Base-by-base conservation (phyloP, 441 rosid genomes). In the Cnidoscolus chayamansa region DNA sequence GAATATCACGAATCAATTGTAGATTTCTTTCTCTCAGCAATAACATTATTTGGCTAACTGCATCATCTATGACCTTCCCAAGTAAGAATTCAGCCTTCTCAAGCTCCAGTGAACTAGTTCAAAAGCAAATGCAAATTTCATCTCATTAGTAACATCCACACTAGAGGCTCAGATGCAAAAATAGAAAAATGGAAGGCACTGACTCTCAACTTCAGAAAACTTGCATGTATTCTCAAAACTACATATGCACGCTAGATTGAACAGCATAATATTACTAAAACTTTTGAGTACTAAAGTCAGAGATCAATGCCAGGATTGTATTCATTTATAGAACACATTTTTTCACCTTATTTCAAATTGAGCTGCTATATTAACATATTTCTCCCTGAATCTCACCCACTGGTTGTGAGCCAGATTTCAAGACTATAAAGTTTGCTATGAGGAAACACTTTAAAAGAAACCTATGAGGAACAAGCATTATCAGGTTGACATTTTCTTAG, bases 1-100 rank as follows among this genome's bases (percentile, higher is more conserved):
- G 96, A 75, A 91, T 93, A 82, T 93, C 98, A 32, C 92, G 93
- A 75, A 93, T 89, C 81, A 93, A 81, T 74, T 93, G 94, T 64
- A 93, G 81, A 68, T 84, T 89, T 83, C 93, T 86, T 74, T 90
- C 96, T 70, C 87, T 87, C 75, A 90, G 79, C 76, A 88, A 72
- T 69, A 84, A 68, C 96, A 91, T 89, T 20, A 87, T 92, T 86
- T 93, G 98, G 87, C 98, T 93, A 77, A 91, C 96, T 37, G 91
- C 95, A 12, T 93, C 97, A 81, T 91, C 87, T 69, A 91, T 87
- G 73, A 91, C 93, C 73, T 88, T 84, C 72, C 91, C 97, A 7
- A 93, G 86, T 35, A 82, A 83, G 79, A 93, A 93, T 73, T 90
- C 94, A 12, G 82, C 82, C 83, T 79, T 86, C 80, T 86, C 87